Conservation (phyloP, 2,329 filamentous ascomycete genomes). For the Pezicula rhizophila region DNA sequence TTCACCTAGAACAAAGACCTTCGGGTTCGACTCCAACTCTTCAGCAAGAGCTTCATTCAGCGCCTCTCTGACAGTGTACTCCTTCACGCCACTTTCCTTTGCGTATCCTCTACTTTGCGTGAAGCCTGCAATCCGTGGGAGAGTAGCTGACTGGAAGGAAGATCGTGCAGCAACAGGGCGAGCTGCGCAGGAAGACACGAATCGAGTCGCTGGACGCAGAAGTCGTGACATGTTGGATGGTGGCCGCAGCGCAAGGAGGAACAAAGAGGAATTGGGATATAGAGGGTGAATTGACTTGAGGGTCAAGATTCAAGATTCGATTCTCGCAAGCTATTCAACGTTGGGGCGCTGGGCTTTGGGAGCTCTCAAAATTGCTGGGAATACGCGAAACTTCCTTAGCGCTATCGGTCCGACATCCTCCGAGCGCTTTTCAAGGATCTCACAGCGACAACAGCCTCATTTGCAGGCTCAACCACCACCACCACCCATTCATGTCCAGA, state of each 20-base stretch:
- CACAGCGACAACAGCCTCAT: no score
- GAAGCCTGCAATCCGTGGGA: conserved; percentile 25
- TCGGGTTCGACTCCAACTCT: conserved; percentile 89
- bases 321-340: conserved; percentile 6
- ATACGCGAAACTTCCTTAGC: no score
- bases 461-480: no score
- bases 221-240: conserved; percentile 41
- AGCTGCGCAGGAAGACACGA: conserved; percentile 49
- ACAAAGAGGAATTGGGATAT: conserved; percentile 3
- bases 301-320: conserved; percentile 4
- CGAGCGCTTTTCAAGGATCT: no score
- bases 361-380: no score
- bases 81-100: conserved; percentile 58
- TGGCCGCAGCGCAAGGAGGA: conserved; percentile 14
- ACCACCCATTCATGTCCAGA: no score
- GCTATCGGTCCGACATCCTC: no score
- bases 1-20: conserved; percentile 94
- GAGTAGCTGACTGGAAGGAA: conserved; percentile 41
- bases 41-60: conserved; percentile 97
- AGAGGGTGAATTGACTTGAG: conserved; percentile 2
- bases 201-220: conserved; percentile 57
- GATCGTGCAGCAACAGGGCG: conserved; percentile 41
- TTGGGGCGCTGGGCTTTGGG: neutral
- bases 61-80: conserved; percentile 94
- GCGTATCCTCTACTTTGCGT: conserved; percentile 28